Percentiles rank a stretch among this genome's conserved stretches.
Conservation (phyloP, 2,329 filamentous ascomycete species). For the Hymenoscyphus scutula region DNA sequence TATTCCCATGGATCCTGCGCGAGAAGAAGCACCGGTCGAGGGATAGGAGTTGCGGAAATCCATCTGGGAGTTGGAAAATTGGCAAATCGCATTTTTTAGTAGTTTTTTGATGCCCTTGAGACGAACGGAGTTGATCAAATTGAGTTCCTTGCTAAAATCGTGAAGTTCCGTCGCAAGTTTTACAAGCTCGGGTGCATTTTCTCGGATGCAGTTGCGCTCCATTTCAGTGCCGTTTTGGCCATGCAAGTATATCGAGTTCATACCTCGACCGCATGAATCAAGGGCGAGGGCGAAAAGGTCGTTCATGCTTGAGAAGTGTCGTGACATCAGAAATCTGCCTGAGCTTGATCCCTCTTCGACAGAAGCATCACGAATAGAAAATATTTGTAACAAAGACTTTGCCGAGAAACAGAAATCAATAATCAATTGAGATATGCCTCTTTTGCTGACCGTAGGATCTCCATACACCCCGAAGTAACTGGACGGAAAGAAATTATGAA, state of each 20-base stretch:
- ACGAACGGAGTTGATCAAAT: conserved; percentile 6
- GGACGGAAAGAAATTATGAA: not conserved
- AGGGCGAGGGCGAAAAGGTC: conserved; percentile 11
- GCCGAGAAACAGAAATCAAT: conserved; percentile 9
- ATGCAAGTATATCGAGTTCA: conserved; percentile 12
- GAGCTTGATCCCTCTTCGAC: not conserved
- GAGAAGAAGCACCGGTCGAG: not conserved
- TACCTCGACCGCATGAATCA: conserved; percentile 8
- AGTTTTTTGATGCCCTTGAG: conserved; percentile 10
- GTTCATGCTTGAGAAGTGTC: conserved; percentile 8
- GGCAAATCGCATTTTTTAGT: conserved; percentile 7
- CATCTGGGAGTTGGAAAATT: conserved; percentile 2
- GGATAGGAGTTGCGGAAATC: not conserved
- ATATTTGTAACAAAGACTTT: conserved; percentile 7
- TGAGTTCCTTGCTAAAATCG: conserved; percentile 9
- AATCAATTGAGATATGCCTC: conserved; percentile 7
- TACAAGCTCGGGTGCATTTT: conserved; percentile 6
- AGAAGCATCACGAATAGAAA: not conserved
- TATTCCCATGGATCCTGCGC: not conserved
- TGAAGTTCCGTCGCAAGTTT: conserved; percentile 7
- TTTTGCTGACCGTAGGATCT: not conserved
- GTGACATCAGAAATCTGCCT: conserved; percentile 8
- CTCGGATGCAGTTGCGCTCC: conserved; percentile 6
- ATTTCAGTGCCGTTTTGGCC: conserved; percentile 10
- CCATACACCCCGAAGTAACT: not conserved